Base-by-base conservation (phyloP, 805 yeast species). In the Schwanniomyces pseudopolymorphus region DNA sequence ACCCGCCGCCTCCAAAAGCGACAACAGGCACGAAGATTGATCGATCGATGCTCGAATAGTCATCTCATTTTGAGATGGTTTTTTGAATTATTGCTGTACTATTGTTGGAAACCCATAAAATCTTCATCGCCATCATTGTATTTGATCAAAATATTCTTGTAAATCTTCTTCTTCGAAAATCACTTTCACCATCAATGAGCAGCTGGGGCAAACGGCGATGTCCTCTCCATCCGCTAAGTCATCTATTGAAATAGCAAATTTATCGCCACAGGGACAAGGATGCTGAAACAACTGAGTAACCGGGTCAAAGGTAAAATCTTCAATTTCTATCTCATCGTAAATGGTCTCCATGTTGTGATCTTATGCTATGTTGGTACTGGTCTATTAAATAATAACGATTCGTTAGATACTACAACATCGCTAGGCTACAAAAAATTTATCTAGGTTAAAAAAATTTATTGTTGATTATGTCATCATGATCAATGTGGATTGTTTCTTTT, bases 201-300 rank as follows among this genome's bases (percentile, higher is more conserved):
- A 94, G 46, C 95, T 85, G 24, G 99, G 99, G 66, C 99, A 94
- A 14, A 92, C 95, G 0, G 99, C 99, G 25, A 89, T 83, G 50
- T 89, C 90, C 57, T 89, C 95, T 7, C 97, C 99, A 56, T 90
- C 97, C 50, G 75, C 73, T 64, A 94, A 74, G 61, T 94, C 99
- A 56, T 86, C 94, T 42, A 90, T 74, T 25, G 81, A 74, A 22
- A 94, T 87, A 60, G 92, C 96, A 67, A 94, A 94, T 59, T 83
- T 77, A 66, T 94, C 99, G 8, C 99, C 99, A 67, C 99, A 94
- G 1, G 99, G 99, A 74, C 99, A 94, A 3, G 99, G 99, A 59
- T 91, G 92, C 42, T 89, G 86, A 68, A 91, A 89, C 21, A 89
- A 67, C 64, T 87, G 90, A 11, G 87, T 81, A n/a, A 72, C 74